Evolutionary conservation across 495 filamentous ascomycete species (phyloP).

Genomic region (Terfezia claveryi): DNA sequence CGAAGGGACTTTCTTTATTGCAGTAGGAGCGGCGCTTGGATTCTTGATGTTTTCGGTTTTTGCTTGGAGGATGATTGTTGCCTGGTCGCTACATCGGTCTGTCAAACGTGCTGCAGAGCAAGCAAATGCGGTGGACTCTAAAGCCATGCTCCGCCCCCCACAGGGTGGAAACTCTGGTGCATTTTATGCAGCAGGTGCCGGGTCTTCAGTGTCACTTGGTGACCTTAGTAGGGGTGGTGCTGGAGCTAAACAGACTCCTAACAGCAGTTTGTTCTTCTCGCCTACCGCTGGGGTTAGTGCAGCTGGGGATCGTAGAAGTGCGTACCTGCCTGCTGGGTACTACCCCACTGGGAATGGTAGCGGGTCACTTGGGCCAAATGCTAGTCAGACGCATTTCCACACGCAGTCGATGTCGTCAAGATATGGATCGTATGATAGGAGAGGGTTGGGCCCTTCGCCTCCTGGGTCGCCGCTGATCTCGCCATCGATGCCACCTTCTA

Average conservation of each 20-base stretch:
- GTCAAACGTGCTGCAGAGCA: conserved; percentile 55
- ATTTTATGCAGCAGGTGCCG: conserved; percentile 23
- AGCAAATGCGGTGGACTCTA: conserved; percentile 2
- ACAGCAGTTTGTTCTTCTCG: conserved; percentile 67
- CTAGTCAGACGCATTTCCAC: conserved; percentile 32
- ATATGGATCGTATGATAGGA: conserved; percentile 17
- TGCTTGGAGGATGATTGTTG: conserved; percentile 70
- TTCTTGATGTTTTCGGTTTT: conserved; percentile 59
- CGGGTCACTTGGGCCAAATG: conserved; percentile 28
- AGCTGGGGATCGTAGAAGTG: conserved; percentile 28
- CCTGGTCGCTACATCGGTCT: conserved; percentile 78
- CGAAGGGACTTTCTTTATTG: conserved; percentile 91
- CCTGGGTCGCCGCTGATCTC: conserved; percentile 44
- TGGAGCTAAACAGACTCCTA: conserved; percentile 9
- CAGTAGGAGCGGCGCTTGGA: conserved; percentile 68
- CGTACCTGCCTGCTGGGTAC: conserved; percentile 78
- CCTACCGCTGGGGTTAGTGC: conserved; percentile 51
- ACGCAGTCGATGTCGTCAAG: conserved; percentile 27
- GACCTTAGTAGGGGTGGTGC: conserved; percentile 22
- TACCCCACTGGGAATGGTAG: conserved; percentile 46
- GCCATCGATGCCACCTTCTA: conserved; percentile 23
- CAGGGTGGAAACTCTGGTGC: conserved; percentile 14
- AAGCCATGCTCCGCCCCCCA: conserved; percentile 8
- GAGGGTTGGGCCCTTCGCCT: conserved; percentile 32
- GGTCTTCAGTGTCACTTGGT: conserved; percentile 27